Conservation (phyloP, 2,329 filamentous ascomycete species). For the Amauroascus niger region DNA sequence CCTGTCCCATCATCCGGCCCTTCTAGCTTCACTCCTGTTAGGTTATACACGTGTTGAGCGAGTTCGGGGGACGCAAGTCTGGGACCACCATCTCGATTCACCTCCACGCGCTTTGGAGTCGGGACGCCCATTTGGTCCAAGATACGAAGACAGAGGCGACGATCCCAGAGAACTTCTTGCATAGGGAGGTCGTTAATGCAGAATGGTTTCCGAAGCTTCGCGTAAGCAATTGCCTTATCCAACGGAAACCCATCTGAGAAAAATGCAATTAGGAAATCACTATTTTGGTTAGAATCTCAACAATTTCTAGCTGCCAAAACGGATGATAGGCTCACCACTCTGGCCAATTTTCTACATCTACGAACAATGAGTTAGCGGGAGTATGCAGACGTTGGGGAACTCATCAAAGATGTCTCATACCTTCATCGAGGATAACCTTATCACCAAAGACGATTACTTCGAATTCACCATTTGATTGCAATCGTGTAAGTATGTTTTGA, state of each 20-base stretch:
- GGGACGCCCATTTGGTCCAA: constrained; percentile 83
- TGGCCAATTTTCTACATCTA: constrained; percentile 91
- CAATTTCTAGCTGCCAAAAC: background rate
- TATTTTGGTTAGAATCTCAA: constrained; percentile 19
- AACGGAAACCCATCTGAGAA: constrained; percentile 96
- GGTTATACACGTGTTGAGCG: constrained; percentile 65
- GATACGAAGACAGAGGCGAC: constrained; percentile 76
- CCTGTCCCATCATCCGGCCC: constrained; percentile 59
- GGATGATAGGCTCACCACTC: constrained; percentile 51
- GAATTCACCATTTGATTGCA: constrained; percentile 85
- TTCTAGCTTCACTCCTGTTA: constrained; percentile 67
- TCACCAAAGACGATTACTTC: constrained; percentile 97
- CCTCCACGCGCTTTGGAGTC: constrained; percentile 78
- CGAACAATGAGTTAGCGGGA: constrained; percentile 9
- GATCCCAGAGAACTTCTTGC: constrained; percentile 95
- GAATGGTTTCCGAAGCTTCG: constrained; percentile 84
- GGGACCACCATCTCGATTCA: constrained; percentile 87
- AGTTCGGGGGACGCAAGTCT: constrained; percentile 67
- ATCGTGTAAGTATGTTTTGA: constrained; percentile 84
- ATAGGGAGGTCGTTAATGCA: constrained; percentile 96
- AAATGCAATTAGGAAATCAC: constrained; percentile 92
- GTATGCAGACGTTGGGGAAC: background rate
- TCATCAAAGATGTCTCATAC: constrained; percentile 31
- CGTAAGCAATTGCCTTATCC: constrained; percentile 94
- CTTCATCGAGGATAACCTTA: constrained; percentile 95